Evolutionary conservation across 805 yeast genomes (phyloP).

Genomic region (Tetrapisispora taiwanensis): DNA sequence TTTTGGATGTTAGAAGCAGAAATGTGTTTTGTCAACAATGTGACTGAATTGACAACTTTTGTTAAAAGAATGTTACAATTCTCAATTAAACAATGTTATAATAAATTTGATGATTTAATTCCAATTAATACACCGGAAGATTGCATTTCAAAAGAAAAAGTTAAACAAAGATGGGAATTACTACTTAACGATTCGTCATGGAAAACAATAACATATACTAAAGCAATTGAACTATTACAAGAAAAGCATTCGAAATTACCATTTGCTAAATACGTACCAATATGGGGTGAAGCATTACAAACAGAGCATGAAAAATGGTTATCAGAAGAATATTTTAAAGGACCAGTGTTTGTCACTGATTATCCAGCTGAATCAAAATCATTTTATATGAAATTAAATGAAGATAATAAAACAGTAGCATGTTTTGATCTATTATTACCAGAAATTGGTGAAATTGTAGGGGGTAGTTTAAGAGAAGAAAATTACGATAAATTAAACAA

Average conservation of each 20-base stretch:
- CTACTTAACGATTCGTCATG: conserved; percentile 35
- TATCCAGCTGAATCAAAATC: conserved; percentile 77
- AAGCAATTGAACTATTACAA: conserved; percentile 53
- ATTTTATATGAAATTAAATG: conserved; percentile 72
- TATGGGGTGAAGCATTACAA: conserved; percentile 64
- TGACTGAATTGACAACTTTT: conserved; percentile 51
- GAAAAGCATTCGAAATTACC: conserved; percentile 26
- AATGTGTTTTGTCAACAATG: conserved; percentile 50
- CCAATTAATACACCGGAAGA: conserved; percentile 11
- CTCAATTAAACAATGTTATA: conserved; percentile 31
- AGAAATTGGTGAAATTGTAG: conserved; percentile 84
- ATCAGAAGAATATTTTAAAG: conserved; percentile 54
- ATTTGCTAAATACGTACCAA: conserved; percentile 35
- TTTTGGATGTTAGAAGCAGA: conserved; percentile 98
- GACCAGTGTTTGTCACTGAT: conserved; percentile 83
- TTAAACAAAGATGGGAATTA: conserved; percentile 49
- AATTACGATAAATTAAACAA: conserved; percentile 35
- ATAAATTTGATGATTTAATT: conserved; percentile 17
- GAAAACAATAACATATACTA: conserved; percentile 63
- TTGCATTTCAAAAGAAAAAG: conserved; percentile 16
- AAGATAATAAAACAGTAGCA: conserved; percentile 52
- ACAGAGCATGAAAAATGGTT: conserved; percentile 90
- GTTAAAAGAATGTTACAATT: conserved; percentile 48
- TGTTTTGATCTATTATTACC: conserved; percentile 88
- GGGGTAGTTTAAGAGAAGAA: conserved; percentile 90